Conservation (phyloP, 371 early-diverging fungal genomes). For the Mucor ambiguus region DNA sequence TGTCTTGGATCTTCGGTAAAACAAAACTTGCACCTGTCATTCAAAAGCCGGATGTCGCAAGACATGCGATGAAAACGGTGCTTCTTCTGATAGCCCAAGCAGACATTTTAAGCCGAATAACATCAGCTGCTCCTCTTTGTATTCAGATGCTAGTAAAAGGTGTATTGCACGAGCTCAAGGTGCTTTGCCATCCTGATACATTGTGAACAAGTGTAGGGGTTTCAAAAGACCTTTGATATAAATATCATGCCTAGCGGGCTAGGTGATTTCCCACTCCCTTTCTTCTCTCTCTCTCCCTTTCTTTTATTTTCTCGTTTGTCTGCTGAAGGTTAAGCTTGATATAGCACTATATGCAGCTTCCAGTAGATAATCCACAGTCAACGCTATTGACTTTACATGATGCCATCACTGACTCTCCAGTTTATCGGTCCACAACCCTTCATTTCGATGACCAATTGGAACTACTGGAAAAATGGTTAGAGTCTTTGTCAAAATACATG, state of each 20-base stretch:
- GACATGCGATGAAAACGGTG: background rate
- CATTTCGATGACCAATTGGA: slow-evolving; percentile 75
- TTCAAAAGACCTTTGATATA: slow-evolving; percentile 1
- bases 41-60: background rate
- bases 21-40: slow-evolving; percentile 1
- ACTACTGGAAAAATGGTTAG: slow-evolving; percentile 66
- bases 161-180: background rate
- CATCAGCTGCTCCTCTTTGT: background rate
- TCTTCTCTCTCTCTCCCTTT: slow-evolving; percentile 10
- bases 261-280: slow-evolving; percentile 1
- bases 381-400: slow-evolving; percentile 59
- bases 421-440: slow-evolving; percentile 62
- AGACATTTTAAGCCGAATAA: background rate
- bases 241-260: background rate
- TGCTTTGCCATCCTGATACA: background rate
- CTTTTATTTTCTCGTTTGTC: background rate
- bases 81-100: background rate
- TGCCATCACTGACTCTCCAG: slow-evolving; percentile 72
- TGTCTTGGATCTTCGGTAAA: background rate
- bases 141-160: background rate
- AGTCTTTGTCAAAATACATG: slow-evolving; percentile 46
- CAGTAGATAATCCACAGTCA: slow-evolving; percentile 18
- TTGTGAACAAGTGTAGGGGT: background rate
- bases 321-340: background rate
- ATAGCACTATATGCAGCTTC: slow-evolving; percentile 9